Evolutionary conservation across 139 green algal species (phyloP), one percentile per base, ranked within the genome.

Genomic region (Coelastrella sp.): DNA sequence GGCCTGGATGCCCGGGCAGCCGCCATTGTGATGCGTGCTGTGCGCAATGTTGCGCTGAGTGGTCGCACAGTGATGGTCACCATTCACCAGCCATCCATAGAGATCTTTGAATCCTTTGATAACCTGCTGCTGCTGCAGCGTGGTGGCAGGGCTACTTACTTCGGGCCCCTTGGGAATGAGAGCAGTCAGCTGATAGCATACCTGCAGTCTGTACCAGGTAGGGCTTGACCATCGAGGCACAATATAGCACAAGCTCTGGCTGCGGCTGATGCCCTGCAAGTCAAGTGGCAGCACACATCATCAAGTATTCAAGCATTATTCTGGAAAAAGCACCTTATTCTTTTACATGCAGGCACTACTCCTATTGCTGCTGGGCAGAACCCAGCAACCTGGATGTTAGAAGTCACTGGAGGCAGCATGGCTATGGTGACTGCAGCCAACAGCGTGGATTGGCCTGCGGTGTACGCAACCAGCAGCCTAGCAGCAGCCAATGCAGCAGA

Each of bases 51-150:
- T 20, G 96, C 93, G 4, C 72, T 92, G 65, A 95, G 92, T 17
- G 95, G 96, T 22, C 95, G 97, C 79, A 98, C 97, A 6, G 96
- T 99, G 10, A 96, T 99, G 85, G 73, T 97, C 10, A 99, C 97
- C 72, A 99, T 99, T 84, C 97, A 99, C 92, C 97, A 99, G 91
- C 97, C 97, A 7, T 93, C 76, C 82, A 97, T 98, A 74, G 93
- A 97, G 82, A 97, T 97, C 60, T 97, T 97, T 85, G 95, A 96
- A 86, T 90, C 94, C 10, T 97, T 97, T 81, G 94, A 98, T 90
- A 90, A 76, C 14, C 94, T 99, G 84, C 92, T 98, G 90, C 94
- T 99, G 22, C 81, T 99, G 22, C 96, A 84, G 97, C 96, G 49
- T 97, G 96, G 96, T 17, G 96, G 95, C 12, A 76, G 93, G n/a